Conservation (phyloP, 176 grass and related monocot genomes). For the Triticum urartu region DNA sequence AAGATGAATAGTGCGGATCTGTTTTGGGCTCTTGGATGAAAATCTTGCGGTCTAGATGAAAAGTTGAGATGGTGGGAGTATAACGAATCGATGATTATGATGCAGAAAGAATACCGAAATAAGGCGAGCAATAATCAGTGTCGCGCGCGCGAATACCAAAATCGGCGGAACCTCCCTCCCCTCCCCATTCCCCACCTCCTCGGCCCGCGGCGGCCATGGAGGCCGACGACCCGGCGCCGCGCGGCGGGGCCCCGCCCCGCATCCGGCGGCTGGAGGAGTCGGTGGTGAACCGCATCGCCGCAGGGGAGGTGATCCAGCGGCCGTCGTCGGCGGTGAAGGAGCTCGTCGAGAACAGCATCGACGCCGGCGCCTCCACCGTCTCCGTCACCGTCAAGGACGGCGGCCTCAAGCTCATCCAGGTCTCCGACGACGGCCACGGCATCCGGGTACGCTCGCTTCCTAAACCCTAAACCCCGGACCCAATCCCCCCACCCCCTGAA, state of each 20-base stretch:
- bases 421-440: slow-evolving; percentile 83
- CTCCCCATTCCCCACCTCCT: background rate
- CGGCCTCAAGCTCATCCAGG: slow-evolving; percentile 87
- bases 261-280: slow-evolving; percentile 72
- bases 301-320: slow-evolving; percentile 85
- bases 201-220: slow-evolving; percentile 26
- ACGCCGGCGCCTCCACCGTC: background rate
- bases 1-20: too few relatives aligned
- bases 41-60: too few relatives aligned
- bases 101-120: too few relatives aligned
- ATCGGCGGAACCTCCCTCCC: background rate
- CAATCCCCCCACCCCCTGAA: background rate
- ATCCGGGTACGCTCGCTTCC: slow-evolving; percentile 44
- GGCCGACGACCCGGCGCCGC: slow-evolving; percentile 25
- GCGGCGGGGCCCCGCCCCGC: slow-evolving; percentile 5
- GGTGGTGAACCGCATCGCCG: slow-evolving; percentile 91
- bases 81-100: too few relatives aligned
- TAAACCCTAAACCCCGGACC: background rate
- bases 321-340: slow-evolving; percentile 81
- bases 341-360: slow-evolving; percentile 29
- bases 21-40: too few relatives aligned
- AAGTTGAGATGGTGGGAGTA: too few relatives aligned
- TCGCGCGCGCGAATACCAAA: too few relatives aligned
- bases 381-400: slow-evolving; percentile 81
- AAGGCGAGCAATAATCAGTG: too few relatives aligned